Evolutionary conservation across 2,329 filamentous ascomycete species (phyloP).

Genomic region (Diaporthe velutina): DNA sequence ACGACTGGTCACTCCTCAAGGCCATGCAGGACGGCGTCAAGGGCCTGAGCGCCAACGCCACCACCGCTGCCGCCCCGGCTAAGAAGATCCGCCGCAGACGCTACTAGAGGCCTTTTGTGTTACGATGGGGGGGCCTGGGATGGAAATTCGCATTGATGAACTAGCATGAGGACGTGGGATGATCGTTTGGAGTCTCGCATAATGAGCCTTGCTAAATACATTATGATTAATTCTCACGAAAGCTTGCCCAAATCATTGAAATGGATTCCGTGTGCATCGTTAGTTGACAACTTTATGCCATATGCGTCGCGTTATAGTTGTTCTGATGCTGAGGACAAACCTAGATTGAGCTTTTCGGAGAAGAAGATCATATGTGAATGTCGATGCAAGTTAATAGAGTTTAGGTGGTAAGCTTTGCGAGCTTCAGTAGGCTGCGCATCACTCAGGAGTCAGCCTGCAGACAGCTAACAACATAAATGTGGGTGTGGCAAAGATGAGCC

Average conservation of each 20-base stretch:
- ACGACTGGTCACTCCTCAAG: conserved; percentile 57
- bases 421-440: no score
- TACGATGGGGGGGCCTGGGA: no score
- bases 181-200: not conserved
- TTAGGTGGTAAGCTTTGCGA: no score
- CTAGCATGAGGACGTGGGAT: not conserved
- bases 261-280: not conserved
- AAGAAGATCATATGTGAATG: no score
- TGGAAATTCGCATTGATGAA: not conserved
- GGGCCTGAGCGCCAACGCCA: conserved; percentile 15
- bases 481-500: no score
- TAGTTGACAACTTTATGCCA: not conserved
- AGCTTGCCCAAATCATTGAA: fast-evolving
- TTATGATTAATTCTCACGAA: not conserved
- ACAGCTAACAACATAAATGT: no score
- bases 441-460: no score
- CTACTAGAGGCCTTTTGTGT: conserved; percentile 6
- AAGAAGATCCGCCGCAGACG: conserved; percentile 30
- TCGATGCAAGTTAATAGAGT: no score
- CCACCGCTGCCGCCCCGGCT: not conserved
- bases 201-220: conserved; percentile 10
- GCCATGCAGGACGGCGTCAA: conserved; percentile 53
- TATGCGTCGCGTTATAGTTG: no score
- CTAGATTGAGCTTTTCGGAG: no score
- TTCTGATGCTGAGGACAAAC: no score